Evolutionary conservation across 768 basidiomycete species (phyloP), one percentile per base, ranked within the genome.

Genomic region (Auriscalpium microsporum): DNA sequence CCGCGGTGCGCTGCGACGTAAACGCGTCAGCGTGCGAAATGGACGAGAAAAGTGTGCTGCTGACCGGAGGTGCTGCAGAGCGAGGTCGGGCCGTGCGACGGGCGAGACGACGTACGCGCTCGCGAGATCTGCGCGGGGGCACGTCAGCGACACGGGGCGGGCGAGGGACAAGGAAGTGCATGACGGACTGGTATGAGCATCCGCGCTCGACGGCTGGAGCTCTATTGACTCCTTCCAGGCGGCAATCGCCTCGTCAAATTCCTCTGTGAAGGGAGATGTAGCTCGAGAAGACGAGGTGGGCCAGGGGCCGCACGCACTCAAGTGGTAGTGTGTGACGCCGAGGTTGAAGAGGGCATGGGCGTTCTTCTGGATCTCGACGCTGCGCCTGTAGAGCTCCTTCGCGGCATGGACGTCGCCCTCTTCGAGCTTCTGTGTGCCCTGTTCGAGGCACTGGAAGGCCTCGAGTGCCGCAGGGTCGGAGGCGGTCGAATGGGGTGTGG

Each of bases 281-380:
- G 55, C 33, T 48, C 33, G 19, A 51, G 49, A 16, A 28, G 5
- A 28, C 14, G 45, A 48, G 45, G 55, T n/a, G 38, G 58, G 40
- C 54, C 57, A 55, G 53, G 49, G 60, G 53, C 44, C 56, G 21
- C 52, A 76, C 83, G 56, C 67, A 92, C 90, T 91, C 48, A 92
- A 79, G 68, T 93, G 90, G 68, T 92, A 93, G 65, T 90, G 84
- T 4, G 91, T 90, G 34, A 93, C 91, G 45, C 91, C 90, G 13
- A 92, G 78, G 67, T 93, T 93, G 71, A 92, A 93, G 40, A 93
- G 77, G 11, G 87, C 84, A 67, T 86, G 88, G 10, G 89, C 86
- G 53, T 78, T 87, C 56, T 83, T 80, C 67, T 86, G 84, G 55
- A 93, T 88, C 64, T 90, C 83, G 33, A 84, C 79, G 63, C 89